These are phyloP conservation scores for Trypanosoma brucei DNA, from an alignment of 208 protist genomes.

Conservation along the genomic window DNA sequence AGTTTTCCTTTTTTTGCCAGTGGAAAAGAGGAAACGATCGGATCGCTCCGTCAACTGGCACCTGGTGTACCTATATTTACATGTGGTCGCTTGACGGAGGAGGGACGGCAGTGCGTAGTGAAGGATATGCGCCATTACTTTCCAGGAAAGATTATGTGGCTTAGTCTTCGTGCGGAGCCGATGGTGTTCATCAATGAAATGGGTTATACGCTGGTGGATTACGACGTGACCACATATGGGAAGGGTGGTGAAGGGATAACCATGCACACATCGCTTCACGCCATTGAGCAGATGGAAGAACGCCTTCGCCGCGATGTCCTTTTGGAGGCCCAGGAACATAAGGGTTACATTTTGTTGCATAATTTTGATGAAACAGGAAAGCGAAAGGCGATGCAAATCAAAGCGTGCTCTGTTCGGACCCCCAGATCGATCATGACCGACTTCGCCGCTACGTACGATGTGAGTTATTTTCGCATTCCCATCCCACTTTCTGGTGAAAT, in stretches of 20 bases:
- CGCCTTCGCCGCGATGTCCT: conserved; percentile 76
- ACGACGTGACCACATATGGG: conserved; percentile 30
- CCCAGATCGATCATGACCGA: conserved; percentile 67
- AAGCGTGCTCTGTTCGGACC: conserved; percentile 59
- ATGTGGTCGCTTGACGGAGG: conserved; percentile 51
- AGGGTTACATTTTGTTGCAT: conserved; percentile 70
- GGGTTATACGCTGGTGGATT: conserved; percentile 75
- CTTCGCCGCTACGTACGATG: conserved; percentile 45
- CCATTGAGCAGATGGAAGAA: conserved; percentile 86
- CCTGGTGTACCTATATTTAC: conserved; percentile 81
- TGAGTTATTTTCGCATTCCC: conserved; percentile 73
- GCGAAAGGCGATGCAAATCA: conserved; percentile 43
- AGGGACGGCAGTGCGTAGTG: conserved; percentile 41
- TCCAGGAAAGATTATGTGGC: conserved; percentile 63
- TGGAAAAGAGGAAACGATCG: conserved; percentile 4
- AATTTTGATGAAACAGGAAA: conserved; percentile 34
- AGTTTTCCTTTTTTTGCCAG: conserved; percentile 42
- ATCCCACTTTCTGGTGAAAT: conserved; percentile 81
- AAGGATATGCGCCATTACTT: conserved; percentile 47
- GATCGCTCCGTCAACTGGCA: conserved; percentile 66
- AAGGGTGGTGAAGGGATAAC: conserved; percentile 41
- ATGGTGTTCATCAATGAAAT: conserved; percentile 84
- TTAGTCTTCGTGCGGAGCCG: conserved; percentile 81
- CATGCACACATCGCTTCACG: conserved; percentile 80
- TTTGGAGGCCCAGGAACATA: conserved; percentile 73